These are phyloP conservation scores for Wickerhamiella musiphila DNA, from an alignment of 805 yeast genomes.

Conservation along the genomic window DNA sequence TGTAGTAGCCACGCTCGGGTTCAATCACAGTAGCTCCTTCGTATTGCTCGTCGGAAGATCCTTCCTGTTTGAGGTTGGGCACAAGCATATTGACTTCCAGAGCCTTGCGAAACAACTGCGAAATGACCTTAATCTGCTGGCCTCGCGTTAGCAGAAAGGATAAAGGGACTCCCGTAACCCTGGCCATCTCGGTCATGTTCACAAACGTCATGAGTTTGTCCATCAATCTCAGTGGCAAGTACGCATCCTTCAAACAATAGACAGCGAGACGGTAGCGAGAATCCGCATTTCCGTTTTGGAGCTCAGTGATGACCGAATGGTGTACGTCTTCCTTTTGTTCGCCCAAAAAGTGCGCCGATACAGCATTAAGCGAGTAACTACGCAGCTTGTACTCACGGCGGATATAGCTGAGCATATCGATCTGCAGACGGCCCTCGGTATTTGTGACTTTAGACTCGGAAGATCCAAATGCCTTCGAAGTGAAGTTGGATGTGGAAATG, in stretches of 20 bases:
- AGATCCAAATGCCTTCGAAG: conserved; percentile 93
- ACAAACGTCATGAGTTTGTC: conserved; percentile 93
- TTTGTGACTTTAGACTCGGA: conserved; percentile 82
- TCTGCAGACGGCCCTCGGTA: conserved; percentile 89
- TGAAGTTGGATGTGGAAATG: conserved; percentile 62
- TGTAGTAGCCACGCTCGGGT: conserved; percentile 88
- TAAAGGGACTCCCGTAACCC: conserved; percentile 98
- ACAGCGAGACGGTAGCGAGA: conserved; percentile 92
- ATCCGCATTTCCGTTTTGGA: conserved; percentile 83
- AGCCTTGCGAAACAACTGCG: conserved; percentile 90
- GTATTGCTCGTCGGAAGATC: conserved; percentile 72
- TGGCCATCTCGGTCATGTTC: conserved; percentile 96
- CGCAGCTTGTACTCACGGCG: conserved; percentile 91
- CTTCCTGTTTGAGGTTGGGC: conserved; percentile 73
- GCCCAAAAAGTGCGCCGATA: conserved; percentile 78
- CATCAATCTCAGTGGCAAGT: conserved; percentile 67
- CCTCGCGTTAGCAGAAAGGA: conserved; percentile 80
- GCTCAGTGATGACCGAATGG: conserved; percentile 85
- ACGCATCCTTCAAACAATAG: conserved; percentile 92
- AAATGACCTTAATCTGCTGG: conserved; percentile 92
- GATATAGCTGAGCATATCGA: conserved; percentile 79
- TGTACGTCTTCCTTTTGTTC: conserved; percentile 98
- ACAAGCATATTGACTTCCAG: conserved; percentile 69
- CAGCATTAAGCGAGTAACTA: conserved; percentile 88
- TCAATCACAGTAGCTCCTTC: conserved; percentile 99